These are phyloP conservation scores for Tubosaeta sp. DNA, from an alignment of 768 basidiomycete genomes.

Conservation along the genomic window DNA sequence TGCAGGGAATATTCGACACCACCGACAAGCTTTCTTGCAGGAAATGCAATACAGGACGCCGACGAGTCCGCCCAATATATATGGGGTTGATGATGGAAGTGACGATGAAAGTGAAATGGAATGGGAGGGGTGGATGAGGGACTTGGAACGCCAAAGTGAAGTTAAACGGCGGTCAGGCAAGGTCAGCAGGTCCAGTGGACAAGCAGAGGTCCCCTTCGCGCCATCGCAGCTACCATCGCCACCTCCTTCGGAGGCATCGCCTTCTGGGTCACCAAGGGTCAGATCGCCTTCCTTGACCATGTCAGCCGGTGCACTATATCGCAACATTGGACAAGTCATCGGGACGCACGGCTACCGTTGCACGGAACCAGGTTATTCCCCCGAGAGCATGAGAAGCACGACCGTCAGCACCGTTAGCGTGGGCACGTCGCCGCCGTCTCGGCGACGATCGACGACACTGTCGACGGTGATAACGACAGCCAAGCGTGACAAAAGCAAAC, in stretches of 20 bases:
- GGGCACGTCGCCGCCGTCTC: conserved; percentile 3
- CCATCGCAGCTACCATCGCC: conserved; percentile 22
- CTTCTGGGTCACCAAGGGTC: conserved; percentile 19
- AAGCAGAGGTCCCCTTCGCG: neutral
- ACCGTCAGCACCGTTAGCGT: conserved; percentile 26
- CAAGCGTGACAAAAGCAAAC: conserved; percentile 8
- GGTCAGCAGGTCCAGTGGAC: neutral
- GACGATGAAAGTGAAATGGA: conserved; percentile 51
- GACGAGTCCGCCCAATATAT: neutral
- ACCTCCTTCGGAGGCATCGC: conserved; percentile 25
- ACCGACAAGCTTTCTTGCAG: conserved; percentile 20
- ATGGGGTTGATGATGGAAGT: conserved; percentile 34
- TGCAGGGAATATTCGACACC: conserved; percentile 19
- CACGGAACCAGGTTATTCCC: conserved; percentile 2
- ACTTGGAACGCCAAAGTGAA: conserved; percentile 40
- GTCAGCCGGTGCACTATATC: conserved; percentile 8
- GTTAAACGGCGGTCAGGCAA: conserved; percentile 12
- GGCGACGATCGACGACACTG: conserved; percentile 29
- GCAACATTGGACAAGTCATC: conserved; percentile 22
- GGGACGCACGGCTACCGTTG: neutral
- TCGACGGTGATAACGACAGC: conserved; percentile 4
- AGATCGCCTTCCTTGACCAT: conserved; percentile 12
- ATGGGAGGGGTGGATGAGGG: conserved; percentile 65
- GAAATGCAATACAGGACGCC: conserved; percentile 22
- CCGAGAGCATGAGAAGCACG: conserved; percentile 7